phyloP scores from a whole-genome alignment of 1,284 basidiomycete genomes.

The Afroboletus lepidellus region DNA sequence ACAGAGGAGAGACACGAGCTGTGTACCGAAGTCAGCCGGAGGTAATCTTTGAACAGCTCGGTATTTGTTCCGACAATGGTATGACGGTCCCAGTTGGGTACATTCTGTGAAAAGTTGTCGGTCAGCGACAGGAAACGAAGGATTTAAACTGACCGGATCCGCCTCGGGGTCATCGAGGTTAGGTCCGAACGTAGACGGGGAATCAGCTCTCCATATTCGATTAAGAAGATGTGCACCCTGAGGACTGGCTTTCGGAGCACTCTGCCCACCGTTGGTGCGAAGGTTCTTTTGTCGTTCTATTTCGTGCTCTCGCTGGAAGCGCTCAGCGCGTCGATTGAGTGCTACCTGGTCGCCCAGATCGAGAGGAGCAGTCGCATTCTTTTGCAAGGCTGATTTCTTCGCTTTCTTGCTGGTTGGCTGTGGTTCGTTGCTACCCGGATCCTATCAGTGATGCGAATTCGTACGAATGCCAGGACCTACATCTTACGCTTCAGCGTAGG shows the following conservation, averaged over 20 bases:
- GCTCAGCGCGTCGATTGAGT: constrained; percentile 67
- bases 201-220: constrained; percentile 46
- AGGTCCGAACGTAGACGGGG: constrained; percentile 43
- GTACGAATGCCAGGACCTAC: constrained; percentile 37
- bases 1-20: constrained; percentile 25
- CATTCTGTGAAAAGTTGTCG: constrained; percentile 59
- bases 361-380: constrained; percentile 39
- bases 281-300: constrained; percentile 66
- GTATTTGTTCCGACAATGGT: constrained; percentile 92
- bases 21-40: constrained; percentile 86
- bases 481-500: constrained; percentile 67
- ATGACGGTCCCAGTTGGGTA: constrained; percentile 94
- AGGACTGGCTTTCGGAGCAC: constrained; percentile 47
- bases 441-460: constrained; percentile 11
- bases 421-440: constrained; percentile 39
- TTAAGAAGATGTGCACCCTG: constrained; percentile 50
- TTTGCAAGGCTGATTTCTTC: constrained; percentile 60
- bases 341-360: constrained; percentile 66
- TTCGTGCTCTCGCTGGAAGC: constrained; percentile 80
- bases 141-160: constrained; percentile 55
- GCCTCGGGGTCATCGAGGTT: constrained; percentile 64
- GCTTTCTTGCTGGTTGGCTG: constrained; percentile 57
- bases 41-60: constrained; percentile 93
- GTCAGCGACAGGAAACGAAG: constrained; percentile 8
- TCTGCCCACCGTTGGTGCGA: constrained; percentile 29